Percentiles rank a stretch among this genome's conserved stretches.
Conservation (phyloP, 805 yeast species). For the Ogataea zsoltii region DNA sequence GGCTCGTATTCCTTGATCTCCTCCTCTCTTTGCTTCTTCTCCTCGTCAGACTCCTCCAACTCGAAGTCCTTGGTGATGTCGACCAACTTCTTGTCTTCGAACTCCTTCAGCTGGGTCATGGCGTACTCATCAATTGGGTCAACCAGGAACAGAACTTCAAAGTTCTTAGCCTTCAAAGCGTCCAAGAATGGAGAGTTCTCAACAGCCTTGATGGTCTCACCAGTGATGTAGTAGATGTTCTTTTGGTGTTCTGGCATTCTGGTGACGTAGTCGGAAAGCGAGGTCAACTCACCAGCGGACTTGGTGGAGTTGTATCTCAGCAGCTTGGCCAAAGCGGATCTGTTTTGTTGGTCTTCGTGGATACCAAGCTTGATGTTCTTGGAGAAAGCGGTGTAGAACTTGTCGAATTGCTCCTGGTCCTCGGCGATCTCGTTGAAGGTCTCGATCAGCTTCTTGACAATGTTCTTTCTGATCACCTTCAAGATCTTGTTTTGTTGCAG, state of each 20-base stretch:
- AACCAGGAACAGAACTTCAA: slow-evolving; percentile 95
- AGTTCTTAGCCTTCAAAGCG: slow-evolving; percentile 96
- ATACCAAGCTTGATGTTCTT: slow-evolving; percentile 98
- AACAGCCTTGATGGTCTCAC: slow-evolving; percentile 96
- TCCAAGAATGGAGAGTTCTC: slow-evolving; percentile 99
- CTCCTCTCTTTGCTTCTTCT: slow-evolving; percentile 90
- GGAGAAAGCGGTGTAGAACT: slow-evolving; percentile 96
- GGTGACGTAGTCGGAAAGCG: slow-evolving; percentile 95
- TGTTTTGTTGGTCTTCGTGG: slow-evolving; percentile 98
- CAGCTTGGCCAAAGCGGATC: slow-evolving; percentile 91
- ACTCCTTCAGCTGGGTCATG: slow-evolving; percentile 98
- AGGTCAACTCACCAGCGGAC: slow-evolving; percentile 90
- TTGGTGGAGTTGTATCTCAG: slow-evolving; percentile 97
- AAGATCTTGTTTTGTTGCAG: slow-evolving; percentile 99
- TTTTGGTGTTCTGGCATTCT: slow-evolving; percentile 99
- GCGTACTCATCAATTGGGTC: slow-evolving; percentile 99
- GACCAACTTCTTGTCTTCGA: slow-evolving; percentile 97
- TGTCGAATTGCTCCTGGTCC: slow-evolving; percentile 97
- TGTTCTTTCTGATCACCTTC: slow-evolving; percentile 98
- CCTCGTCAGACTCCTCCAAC: slow-evolving; percentile 97
- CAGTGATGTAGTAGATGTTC: slow-evolving; percentile 99
- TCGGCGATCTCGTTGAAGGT: slow-evolving; percentile 99
- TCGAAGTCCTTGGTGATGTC: slow-evolving; percentile 99
- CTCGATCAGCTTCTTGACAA: slow-evolving; percentile 97
- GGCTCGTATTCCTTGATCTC: slow-evolving; percentile 91